Conservation (phyloP, 2,329 filamentous ascomycete genomes). For the Claviceps sp. region DNA sequence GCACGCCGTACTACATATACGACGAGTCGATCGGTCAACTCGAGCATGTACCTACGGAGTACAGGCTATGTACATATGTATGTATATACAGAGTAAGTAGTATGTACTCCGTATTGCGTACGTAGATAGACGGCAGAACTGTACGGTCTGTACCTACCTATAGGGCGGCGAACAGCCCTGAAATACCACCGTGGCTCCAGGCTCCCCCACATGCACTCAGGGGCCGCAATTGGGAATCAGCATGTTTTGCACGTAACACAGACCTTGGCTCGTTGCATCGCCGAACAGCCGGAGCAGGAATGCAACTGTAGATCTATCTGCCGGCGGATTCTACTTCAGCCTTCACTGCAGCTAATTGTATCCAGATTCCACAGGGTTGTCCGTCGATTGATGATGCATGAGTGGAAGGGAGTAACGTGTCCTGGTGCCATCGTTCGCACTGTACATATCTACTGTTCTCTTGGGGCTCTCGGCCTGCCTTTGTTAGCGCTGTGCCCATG, state of each 20-base stretch:
- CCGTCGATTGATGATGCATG: slow-evolving; percentile 2
- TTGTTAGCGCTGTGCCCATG: background rate
- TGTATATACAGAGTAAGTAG: too few species aligned
- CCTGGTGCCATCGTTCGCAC: background rate
- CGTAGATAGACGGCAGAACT: too few species aligned
- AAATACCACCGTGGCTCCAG: background rate
- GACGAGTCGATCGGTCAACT: too few species aligned
- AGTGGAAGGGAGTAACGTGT: background rate
- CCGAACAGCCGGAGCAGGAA: background rate
- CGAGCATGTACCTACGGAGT: too few species aligned
- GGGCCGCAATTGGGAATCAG: background rate
- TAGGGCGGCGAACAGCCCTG: background rate
- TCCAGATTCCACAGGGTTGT: background rate
- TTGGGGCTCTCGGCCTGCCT: background rate
- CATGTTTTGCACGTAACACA: background rate
- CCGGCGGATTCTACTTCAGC: background rate
- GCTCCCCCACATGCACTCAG: background rate
- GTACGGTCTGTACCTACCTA: too few species aligned
- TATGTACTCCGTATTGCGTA: too few species aligned
- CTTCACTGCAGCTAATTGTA: background rate
- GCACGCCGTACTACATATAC: too few species aligned
- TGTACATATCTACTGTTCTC: background rate
- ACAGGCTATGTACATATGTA: too few species aligned
- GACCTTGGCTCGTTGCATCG: background rate
- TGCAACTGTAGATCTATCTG: slow-evolving; percentile 3